Percentiles rank a stretch among this genome's conserved stretches.
phyloP scores from a whole-genome alignment of 192 early-diverging fungal species.

The Backusella circina region DNA sequence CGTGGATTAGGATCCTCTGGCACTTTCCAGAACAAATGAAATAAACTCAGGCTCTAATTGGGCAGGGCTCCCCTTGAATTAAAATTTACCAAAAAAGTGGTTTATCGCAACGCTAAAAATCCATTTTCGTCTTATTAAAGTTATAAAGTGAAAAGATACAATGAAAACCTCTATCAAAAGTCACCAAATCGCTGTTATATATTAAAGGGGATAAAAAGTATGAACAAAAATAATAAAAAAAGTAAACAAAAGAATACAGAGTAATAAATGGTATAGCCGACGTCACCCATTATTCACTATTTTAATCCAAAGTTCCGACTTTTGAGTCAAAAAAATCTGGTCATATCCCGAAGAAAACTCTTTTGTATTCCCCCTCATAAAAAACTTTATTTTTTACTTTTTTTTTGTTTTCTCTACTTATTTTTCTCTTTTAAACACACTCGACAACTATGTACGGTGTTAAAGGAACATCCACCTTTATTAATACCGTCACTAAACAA shows the following conservation, averaged over 20 bases:
- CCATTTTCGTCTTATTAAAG: neutral
- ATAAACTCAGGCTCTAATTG: neutral
- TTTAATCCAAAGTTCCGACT: neutral
- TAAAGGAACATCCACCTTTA: conserved; percentile 29
- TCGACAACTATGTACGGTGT: conserved; percentile 22
- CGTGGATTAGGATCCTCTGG: neutral
- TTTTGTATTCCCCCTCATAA: neutral
- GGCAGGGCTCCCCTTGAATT: conserved; percentile 3
- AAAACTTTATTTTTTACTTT: neutral
- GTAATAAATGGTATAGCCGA: neutral
- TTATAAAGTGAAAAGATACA: neutral
- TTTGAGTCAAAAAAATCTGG: neutral
- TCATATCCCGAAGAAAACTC: neutral
- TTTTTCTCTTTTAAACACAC: neutral
- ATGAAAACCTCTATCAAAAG: neutral
- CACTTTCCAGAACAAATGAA: neutral
- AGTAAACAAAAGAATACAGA: neutral
- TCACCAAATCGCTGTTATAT: neutral
- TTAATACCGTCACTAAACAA: conserved; percentile 32
- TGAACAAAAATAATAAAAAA: neutral
- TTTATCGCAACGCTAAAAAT: neutral
- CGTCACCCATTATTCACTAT: neutral
- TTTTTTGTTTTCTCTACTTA: neutral
- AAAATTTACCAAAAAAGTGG: conserved; percentile 1
- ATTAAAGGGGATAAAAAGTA: neutral